phyloP scores from a whole-genome alignment of 2,329 filamentous ascomycete species.

The Penicillium brasilianum region DNA sequence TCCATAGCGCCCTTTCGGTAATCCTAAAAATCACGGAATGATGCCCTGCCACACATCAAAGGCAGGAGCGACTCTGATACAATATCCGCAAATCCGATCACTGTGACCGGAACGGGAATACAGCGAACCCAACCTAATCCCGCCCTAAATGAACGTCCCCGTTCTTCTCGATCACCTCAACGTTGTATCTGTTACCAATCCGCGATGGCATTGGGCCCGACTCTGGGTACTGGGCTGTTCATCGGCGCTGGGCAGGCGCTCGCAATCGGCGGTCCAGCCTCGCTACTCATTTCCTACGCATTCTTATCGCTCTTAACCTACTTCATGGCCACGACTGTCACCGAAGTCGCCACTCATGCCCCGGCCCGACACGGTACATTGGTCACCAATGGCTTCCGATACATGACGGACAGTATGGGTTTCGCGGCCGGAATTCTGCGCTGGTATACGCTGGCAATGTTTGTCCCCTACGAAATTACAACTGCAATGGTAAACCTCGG shows the following conservation, averaged over 20 bases:
- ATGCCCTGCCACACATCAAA: not conserved
- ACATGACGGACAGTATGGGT: conserved; percentile 45
- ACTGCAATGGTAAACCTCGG: conserved; percentile 68
- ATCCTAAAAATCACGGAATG: not conserved
- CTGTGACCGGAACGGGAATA: not conserved
- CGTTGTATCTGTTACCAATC: conserved; percentile 13
- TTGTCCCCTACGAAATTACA: conserved; percentile 64
- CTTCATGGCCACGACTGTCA: conserved; percentile 53
- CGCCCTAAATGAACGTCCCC: conserved; percentile 7
- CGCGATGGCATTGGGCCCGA: conserved; percentile 61
- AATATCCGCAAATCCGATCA: not conserved
- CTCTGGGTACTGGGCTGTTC: conserved; percentile 62
- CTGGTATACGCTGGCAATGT: conserved; percentile 53
- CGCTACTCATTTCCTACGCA: conserved; percentile 58
- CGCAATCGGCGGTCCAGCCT: conserved; percentile 57
- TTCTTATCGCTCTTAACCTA: conserved; percentile 54
- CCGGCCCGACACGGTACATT: conserved; percentile 46
- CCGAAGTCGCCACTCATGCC: conserved; percentile 47
- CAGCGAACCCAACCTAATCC: not conserved
- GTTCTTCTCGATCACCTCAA: conserved; percentile 25
- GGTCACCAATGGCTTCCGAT: conserved; percentile 47
- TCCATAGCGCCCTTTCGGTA: not conserved
- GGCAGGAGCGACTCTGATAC: conserved; percentile 23
- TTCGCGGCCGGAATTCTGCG: conserved; percentile 50
- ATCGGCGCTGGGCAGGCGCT: conserved; percentile 60